phyloP scores from a whole-genome alignment of 306 rosid genomes.

The Fagus sylvatica region DNA sequence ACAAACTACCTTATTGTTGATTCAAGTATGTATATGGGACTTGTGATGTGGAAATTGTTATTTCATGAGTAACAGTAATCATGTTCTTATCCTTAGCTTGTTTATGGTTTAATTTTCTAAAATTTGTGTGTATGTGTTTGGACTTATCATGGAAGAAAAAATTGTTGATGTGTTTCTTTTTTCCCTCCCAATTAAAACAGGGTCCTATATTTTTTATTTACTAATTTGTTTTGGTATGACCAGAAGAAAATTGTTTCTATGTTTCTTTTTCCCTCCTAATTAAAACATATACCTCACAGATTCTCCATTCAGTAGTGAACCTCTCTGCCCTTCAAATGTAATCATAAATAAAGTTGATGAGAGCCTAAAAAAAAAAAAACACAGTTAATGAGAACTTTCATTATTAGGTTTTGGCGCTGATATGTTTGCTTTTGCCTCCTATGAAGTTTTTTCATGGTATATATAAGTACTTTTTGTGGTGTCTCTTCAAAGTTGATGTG shows the following conservation, averaged over 20 bases:
- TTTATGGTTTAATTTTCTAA: conserved; percentile 15
- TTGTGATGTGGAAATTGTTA: conserved; percentile 1
- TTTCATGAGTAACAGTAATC: neutral
- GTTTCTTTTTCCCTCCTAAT: neutral
- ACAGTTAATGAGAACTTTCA: neutral
- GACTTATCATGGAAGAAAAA: neutral
- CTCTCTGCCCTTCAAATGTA: neutral
- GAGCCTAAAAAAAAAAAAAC: neutral
- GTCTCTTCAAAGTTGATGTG: neutral
- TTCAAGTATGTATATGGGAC: conserved; percentile 61
- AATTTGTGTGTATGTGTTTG: neutral
- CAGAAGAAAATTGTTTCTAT: neutral
- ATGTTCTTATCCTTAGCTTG: conserved; percentile 21
- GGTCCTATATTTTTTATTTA: neutral
- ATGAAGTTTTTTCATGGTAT: neutral
- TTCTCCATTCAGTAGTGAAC: neutral
- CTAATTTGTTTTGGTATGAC: no score
- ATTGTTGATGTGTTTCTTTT: neutral
- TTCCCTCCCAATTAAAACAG: neutral
- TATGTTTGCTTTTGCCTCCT: neutral
- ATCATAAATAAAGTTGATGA: neutral
- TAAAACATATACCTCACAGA: neutral
- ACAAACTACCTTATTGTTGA: conserved; percentile 92
- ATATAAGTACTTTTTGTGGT: neutral
- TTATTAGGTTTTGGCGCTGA: neutral